Evolutionary conservation across 306 rosid species (phyloP).

Genomic region (Gleditsia sinensis): DNA sequence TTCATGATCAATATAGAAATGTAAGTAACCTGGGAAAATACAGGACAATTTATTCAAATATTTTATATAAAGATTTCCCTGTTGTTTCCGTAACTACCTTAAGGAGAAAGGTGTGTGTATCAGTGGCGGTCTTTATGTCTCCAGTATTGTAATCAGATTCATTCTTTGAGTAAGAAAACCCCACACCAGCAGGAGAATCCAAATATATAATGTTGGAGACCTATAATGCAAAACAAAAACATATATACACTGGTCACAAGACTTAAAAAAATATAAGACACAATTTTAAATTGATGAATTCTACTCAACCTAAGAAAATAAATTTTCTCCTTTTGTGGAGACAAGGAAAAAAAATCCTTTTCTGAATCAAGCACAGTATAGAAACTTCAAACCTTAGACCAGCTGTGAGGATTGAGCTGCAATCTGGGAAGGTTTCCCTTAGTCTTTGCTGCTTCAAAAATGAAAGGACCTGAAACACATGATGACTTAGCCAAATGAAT

Average conservation of each 20-base stretch:
- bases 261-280: neutral
- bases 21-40: constrained; percentile 29
- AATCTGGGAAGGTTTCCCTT: constrained; percentile 59
- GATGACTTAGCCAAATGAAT: constrained; percentile 5
- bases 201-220: constrained; percentile 84
- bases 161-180: constrained; percentile 78
- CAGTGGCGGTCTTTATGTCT: constrained; percentile 80
- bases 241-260: neutral
- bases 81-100: constrained; percentile 56
- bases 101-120: constrained; percentile 77
- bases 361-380: neutral
- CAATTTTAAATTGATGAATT: constrained; percentile 7
- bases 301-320: constrained; percentile 2
- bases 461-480: constrained; percentile 78
- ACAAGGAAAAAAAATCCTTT: neutral
- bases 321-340: neutral
- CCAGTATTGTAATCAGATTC: constrained; percentile 70
- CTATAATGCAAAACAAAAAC: constrained; percentile 47
- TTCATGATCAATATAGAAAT: constrained; percentile 19
- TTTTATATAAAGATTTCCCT: neutral
- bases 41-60: constrained; percentile 15
- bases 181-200: constrained; percentile 99
- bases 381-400: constrained; percentile 72
- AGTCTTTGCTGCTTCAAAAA: constrained; percentile 66
- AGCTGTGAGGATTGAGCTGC: constrained; percentile 88